These are phyloP conservation scores for Blastomyces gilchristii DNA, from an alignment of 2,329 filamentous ascomycete species.

Conservation along the genomic window DNA sequence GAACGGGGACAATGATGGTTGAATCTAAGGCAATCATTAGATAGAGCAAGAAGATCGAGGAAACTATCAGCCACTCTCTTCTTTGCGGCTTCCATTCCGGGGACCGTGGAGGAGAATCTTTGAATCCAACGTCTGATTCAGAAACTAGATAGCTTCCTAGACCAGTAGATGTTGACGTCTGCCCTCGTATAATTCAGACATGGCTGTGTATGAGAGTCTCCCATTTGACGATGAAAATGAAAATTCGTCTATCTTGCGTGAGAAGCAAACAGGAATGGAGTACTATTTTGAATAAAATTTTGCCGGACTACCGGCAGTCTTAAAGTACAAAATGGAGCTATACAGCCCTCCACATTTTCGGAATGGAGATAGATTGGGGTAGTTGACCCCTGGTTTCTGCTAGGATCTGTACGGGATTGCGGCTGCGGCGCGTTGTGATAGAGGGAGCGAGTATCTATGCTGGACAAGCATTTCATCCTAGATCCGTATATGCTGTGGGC, in stretches of 20 bases:
- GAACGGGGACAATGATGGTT: conserved; percentile 8
- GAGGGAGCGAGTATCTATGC: not conserved
- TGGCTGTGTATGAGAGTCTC: not conserved
- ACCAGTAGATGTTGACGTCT: conserved; percentile 1
- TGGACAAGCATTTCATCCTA: not conserved
- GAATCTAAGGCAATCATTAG: conserved; percentile 8
- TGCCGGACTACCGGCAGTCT: not conserved
- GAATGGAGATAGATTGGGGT: not conserved
- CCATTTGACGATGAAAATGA: not conserved
- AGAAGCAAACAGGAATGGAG: not conserved
- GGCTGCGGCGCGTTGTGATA: not conserved
- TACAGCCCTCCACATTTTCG: not conserved
- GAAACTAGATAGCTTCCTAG: not conserved
- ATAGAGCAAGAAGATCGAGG: conserved; percentile 6
- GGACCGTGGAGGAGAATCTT: not conserved
- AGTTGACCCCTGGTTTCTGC: not conserved
- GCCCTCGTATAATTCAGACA: conserved; percentile 5
- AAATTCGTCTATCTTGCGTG: not conserved
- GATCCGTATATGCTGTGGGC: not conserved
- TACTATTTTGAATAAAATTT: not conserved
- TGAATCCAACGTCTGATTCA: not conserved
- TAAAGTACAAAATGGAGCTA: not conserved
- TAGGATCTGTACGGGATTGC: not conserved
- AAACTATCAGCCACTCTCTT: conserved; percentile 4
- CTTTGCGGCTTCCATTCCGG: conserved; percentile 5